Evolutionary conservation across 176 grass and related monocot genomes (phyloP), one percentile per base, ranked within the genome.

Genomic region (Avena sativa): DNA sequence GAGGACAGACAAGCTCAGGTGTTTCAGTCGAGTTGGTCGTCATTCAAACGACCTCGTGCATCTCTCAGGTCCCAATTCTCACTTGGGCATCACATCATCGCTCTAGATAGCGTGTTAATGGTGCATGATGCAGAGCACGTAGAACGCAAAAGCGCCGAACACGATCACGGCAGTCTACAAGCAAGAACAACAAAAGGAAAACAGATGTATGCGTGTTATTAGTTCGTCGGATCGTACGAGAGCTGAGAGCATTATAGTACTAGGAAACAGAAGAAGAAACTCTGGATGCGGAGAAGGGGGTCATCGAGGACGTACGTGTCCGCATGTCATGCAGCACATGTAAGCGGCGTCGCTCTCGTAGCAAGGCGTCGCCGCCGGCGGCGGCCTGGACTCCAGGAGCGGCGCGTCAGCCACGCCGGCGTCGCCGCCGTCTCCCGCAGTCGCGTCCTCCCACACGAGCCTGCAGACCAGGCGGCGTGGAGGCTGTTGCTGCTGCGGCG

Each of bases 401-500:
- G 68, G 71, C 71, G 46, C 71, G 12, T 74, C 71, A 14, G 5
- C 21, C 12, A 26, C 30, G 32, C 16, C 64, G 12, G 17, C 38
- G 16, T 5, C 71, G 47, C 23, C 47, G 7, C 14, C 73, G 12
- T 52, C 73, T 10, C 48, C 73, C 73, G 48, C 30, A 8, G 73
- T 3, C 30, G 13, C 28, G 28, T 68, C 46, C 12, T 75, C 72
- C 48, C 48, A 52, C 47, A 16, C 14, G 73, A 76, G 0, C 73
- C 47, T 52, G 48, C 73, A 6, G 14, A 30, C 23, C 47, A 76
- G 73, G 73, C 73, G 73, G 73, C 48, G 49, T 25, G 73, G 73
- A 48, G 73, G 73, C 48, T 76, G 73, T 52, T 76, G 73, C 23
- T 28, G 73, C 73, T 9, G 47, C 73, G 73, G 73, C 73, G 73